These are phyloP conservation scores for Onygenales sp. DNA, from an alignment of 2,329 filamentous ascomycete species.

Conservation along the genomic window DNA sequence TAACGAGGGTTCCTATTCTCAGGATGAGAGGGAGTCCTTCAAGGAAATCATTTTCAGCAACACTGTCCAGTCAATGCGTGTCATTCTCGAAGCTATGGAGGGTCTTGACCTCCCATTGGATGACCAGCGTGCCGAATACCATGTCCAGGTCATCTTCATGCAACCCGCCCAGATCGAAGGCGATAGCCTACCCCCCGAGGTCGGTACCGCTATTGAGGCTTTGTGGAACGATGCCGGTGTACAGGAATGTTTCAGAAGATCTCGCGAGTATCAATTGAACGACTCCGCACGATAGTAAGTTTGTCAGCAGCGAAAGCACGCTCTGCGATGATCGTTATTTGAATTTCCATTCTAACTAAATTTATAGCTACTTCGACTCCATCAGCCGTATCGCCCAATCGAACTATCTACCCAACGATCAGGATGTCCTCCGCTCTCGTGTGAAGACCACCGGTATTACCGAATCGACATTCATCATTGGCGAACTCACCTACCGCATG, in stretches of 20 bases:
- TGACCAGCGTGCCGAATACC: constrained; percentile 88
- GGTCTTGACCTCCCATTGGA: constrained; percentile 70
- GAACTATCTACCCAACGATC: constrained; percentile 90
- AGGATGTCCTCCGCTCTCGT: constrained; percentile 90
- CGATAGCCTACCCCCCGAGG: constrained; percentile 86
- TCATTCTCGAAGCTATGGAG: constrained; percentile 60
- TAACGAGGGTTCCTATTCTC: constrained; percentile 96
- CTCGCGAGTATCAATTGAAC: constrained; percentile 91
- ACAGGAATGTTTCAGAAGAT: constrained; percentile 90
- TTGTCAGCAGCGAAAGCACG: not conserved
- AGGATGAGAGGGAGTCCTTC: constrained; percentile 67
- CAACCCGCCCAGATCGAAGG: constrained; percentile 94
- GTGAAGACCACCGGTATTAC: constrained; percentile 98
- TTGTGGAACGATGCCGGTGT: constrained; percentile 90
- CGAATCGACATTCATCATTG: constrained; percentile 91
- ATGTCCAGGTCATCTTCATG: constrained; percentile 98
- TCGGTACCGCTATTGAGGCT: constrained; percentile 83
- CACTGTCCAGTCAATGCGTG: constrained; percentile 61
- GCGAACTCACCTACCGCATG: constrained; percentile 91
- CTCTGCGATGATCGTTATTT: not conserved
- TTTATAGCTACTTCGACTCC: constrained; percentile 80
- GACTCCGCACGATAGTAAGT: constrained; percentile 93
- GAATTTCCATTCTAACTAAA: constrained; percentile 24
- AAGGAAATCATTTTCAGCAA: constrained; percentile 66
- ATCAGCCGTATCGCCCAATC: constrained; percentile 82